Percentiles rank a stretch among this genome's conserved stretches.
phyloP scores from a whole-genome alignment of 23 red algal genomes.

The Gracilaria vermiculophylla region DNA sequence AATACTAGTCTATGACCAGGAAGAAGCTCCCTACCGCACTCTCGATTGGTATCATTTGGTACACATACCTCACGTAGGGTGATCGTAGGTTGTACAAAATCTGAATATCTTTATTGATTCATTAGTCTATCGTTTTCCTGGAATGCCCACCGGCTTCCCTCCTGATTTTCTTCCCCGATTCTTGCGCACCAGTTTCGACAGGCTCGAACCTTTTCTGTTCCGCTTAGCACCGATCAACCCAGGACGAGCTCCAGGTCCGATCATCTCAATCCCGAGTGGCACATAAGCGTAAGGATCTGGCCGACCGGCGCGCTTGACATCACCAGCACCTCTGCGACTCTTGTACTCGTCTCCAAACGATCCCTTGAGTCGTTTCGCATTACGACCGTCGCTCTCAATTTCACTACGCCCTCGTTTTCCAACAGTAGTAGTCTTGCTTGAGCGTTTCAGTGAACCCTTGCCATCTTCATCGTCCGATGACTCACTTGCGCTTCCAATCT shows the following conservation, averaged over 20 bases:
- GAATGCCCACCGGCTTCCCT: background rate
- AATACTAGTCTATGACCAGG: background rate
- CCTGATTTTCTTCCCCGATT: background rate
- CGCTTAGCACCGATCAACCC: background rate
- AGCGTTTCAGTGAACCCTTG: background rate
- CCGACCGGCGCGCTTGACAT: slow-evolving; percentile 58
- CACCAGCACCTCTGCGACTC: slow-evolving; percentile 44
- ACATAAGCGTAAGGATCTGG: slow-evolving; percentile 86
- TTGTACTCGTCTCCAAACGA: slow-evolving; percentile 71
- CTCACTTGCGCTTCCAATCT: slow-evolving; percentile 13
- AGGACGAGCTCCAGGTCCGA: slow-evolving; percentile 22
- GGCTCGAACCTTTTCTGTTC: slow-evolving; percentile 23
- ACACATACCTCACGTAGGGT: too few species aligned
- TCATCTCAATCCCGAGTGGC: slow-evolving; percentile 60
- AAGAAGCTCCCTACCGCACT: too few species aligned
- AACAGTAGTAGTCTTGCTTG: background rate
- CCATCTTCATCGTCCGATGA: slow-evolving; percentile 40
- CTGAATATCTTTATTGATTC: too few species aligned
- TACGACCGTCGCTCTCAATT: background rate
- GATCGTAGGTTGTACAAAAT: too few species aligned
- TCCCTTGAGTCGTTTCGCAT: slow-evolving; percentile 53
- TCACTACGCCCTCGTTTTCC: slow-evolving; percentile 22
- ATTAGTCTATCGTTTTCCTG: slow-evolving; percentile 28
- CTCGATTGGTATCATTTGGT: too few species aligned
- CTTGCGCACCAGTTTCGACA: background rate